A percentile compares a stretch with the other conserved stretches of the same genome.
Evolutionary conservation across 129 eudicot genomes (phyloP).

Genomic region (Heracleum sosnowskyi): DNA sequence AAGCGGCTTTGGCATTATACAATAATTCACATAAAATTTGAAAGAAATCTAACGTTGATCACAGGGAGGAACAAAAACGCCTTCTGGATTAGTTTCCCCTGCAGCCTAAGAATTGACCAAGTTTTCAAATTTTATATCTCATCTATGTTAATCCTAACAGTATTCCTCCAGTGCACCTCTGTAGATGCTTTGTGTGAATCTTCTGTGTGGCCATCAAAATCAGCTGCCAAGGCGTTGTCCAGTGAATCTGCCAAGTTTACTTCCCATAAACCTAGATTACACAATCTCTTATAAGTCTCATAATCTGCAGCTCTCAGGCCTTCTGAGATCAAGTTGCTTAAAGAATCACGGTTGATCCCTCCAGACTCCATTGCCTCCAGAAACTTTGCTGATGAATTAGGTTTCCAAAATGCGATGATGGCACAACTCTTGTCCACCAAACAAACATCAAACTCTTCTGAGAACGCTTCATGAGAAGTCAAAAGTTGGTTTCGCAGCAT

Average conservation of each 20-base stretch:
- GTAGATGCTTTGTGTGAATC: slow-evolving; percentile 23
- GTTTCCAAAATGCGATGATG: slow-evolving; percentile 55
- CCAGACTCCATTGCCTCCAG: slow-evolving; percentile 54
- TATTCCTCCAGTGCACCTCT: slow-evolving; percentile 49
- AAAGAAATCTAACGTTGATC: background rate
- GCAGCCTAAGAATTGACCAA: background rate
- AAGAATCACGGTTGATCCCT: slow-evolving; percentile 18
- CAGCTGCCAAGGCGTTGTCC: slow-evolving; percentile 27
- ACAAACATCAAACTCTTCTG: slow-evolving; percentile 56
- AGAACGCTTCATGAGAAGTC: slow-evolving; percentile 37
- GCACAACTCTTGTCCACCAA: slow-evolving; percentile 79
- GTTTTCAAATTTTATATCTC: slow-evolving; percentile 29
- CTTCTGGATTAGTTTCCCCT: background rate
- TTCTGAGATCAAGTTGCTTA: slow-evolving; percentile 46
- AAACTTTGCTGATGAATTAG: slow-evolving; percentile 44
- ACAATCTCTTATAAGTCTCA: slow-evolving; percentile 40
- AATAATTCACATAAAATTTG: too few species aligned
- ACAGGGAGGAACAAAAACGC: background rate
- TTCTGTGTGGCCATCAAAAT: slow-evolving; percentile 20
- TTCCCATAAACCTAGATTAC: slow-evolving; percentile 49
- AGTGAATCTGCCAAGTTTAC: slow-evolving; percentile 57
- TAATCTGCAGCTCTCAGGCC: slow-evolving; percentile 65
- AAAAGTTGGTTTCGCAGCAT: slow-evolving; percentile 44
- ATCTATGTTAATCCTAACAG: slow-evolving; percentile 50
- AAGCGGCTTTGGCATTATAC: too few species aligned